Percentiles rank a stretch among this genome's conserved stretches.
phyloP scores from a whole-genome alignment of 1,139 yeast genomes.

The Kurtzmaniella quercitrusa region DNA sequence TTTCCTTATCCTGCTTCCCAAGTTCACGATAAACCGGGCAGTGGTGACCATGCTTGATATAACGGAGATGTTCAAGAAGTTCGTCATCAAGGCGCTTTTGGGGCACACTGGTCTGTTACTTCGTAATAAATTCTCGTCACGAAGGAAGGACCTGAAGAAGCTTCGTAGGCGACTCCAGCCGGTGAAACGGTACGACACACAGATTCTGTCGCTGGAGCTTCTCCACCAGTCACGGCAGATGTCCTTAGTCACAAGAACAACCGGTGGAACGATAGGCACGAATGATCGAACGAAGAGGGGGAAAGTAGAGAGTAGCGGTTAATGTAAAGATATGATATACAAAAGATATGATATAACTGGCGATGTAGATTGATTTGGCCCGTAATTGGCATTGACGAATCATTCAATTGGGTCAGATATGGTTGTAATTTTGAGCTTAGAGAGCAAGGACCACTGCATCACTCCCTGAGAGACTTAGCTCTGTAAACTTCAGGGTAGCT shows the following conservation, averaged over 20 bases:
- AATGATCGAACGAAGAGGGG: no score
- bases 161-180: constrained; percentile 20
- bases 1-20: constrained; percentile 53
- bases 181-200: constrained; percentile 23
- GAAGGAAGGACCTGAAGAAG: constrained; percentile 12
- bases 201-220: constrained; percentile 12
- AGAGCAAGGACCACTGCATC: no score
- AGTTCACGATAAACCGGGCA: constrained; percentile 41
- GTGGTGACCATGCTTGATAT: constrained; percentile 54
- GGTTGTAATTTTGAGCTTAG: no score
- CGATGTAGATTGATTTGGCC: no score
- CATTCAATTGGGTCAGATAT: no score
- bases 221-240: neutral
- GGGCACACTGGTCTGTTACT: constrained; percentile 57
- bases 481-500: no score
- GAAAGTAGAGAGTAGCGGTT: no score
- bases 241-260: neutral
- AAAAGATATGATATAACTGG: no score
- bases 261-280: neutral
- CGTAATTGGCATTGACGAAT: no score
- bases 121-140: constrained; percentile 45
- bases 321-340: no score
- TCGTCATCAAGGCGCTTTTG: constrained; percentile 47
- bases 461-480: no score
- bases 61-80: constrained; percentile 46